These are phyloP conservation scores for Saccharomyces pastorianus DNA, from an alignment of 1,139 yeast species.

Conservation along the genomic window DNA sequence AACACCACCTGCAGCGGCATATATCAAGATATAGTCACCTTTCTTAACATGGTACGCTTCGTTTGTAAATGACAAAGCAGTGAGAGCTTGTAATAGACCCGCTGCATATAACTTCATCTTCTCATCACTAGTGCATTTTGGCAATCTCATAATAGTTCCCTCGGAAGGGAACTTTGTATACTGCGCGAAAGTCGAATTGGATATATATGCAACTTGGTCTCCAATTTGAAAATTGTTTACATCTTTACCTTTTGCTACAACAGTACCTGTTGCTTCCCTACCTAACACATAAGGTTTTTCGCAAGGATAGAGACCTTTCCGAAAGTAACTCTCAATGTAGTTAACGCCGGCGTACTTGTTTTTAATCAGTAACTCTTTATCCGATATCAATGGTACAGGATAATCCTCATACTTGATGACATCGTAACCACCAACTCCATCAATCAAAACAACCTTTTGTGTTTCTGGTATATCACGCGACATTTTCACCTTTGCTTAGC, in stretches of 20 bases:
- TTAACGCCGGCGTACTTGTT: conserved; percentile 73
- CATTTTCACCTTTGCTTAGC: neutral
- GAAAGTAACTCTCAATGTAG: conserved; percentile 73
- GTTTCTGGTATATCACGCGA: conserved; percentile 40
- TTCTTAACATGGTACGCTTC: conserved; percentile 60
- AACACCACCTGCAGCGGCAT: conserved; percentile 95
- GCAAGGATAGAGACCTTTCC: conserved; percentile 65
- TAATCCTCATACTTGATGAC: conserved; percentile 46
- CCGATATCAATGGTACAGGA: conserved; percentile 50
- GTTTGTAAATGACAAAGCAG: conserved; percentile 61
- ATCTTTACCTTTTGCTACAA: conserved; percentile 56
- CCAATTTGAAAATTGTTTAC: conserved; percentile 57
- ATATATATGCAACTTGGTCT: conserved; percentile 58
- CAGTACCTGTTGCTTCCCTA: conserved; percentile 74
- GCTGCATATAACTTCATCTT: conserved; percentile 51
- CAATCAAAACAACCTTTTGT: conserved; percentile 52
- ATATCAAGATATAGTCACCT: conserved; percentile 64
- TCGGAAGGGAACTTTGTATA: conserved; percentile 45
- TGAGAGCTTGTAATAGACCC: conserved; percentile 60
- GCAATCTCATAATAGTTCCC: conserved; percentile 41
- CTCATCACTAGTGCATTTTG: conserved; percentile 40
- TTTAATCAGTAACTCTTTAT: conserved; percentile 56
- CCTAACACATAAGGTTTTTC: conserved; percentile 60
- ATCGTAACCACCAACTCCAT: conserved; percentile 46
- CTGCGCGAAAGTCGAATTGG: conserved; percentile 56